A percentile compares a stretch with the other conserved stretches of the same genome.
Conservation (phyloP, 495 filamentous ascomycete species). For the Filosporella fistucella region DNA sequence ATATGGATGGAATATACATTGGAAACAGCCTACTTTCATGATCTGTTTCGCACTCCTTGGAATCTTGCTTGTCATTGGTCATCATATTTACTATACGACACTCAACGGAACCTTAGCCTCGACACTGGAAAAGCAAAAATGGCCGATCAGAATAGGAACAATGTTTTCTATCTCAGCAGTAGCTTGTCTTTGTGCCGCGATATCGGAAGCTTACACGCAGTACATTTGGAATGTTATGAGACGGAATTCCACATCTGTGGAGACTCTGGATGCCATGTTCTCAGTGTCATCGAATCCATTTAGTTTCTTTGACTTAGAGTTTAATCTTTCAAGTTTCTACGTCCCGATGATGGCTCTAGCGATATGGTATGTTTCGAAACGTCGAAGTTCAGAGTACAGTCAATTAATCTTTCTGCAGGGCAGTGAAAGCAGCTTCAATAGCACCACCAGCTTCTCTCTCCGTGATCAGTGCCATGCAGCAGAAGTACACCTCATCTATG, state of each 20-base stretch:
- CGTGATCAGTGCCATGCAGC: no score
- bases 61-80: not conserved
- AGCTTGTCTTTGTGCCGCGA: not conserved
- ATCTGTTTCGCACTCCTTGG: not conserved
- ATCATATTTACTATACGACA: not conserved
- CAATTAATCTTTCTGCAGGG: no score
- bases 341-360: no score
- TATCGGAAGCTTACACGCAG: not conserved
- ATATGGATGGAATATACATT: not conserved
- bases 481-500: no score
- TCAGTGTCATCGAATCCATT: not conserved
- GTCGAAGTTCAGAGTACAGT: no score
- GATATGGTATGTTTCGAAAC: no score
- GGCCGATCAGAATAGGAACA: not conserved
- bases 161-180: not conserved
- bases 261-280: not conserved
- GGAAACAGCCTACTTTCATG: not conserved
- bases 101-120: not conserved
- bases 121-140: not conserved
- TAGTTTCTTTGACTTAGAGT: not conserved
- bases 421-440: no score
- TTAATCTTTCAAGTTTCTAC: no score
- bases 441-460: no score
- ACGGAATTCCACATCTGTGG: not conserved
- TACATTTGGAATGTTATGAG: not conserved